A percentile compares a stretch with the other conserved stretches of the same genome.
phyloP scores from a whole-genome alignment of 257 asterid genomes.

The Rhazya stricta region DNA sequence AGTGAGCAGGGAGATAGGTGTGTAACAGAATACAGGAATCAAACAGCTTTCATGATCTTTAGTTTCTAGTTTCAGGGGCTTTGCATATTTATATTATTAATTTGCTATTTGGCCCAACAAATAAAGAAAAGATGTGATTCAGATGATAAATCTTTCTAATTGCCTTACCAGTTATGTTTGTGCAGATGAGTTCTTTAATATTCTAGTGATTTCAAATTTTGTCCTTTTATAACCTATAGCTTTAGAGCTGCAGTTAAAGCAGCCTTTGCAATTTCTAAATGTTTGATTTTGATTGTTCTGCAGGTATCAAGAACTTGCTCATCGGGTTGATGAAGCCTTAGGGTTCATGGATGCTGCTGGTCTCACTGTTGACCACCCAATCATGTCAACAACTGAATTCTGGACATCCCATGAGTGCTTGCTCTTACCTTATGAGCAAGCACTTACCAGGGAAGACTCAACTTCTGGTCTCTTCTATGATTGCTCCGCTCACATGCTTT shows the following conservation, averaged over 20 bases:
- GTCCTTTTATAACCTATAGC: background rate
- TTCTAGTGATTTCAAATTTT: background rate
- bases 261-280: background rate
- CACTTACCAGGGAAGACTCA: conserved; percentile 71
- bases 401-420: conserved; percentile 90
- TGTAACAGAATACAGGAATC: conserved; percentile 6
- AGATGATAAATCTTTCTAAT: background rate
- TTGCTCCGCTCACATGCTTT: conserved; percentile 89
- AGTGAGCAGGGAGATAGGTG: conserved; percentile 92
- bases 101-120: background rate
- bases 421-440: conserved; percentile 73
- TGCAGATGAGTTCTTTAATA: too few species aligned
- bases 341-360: conserved; percentile 92
- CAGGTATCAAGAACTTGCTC: conserved; percentile 82
- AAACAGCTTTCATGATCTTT: background rate
- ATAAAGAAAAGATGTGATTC: background rate
- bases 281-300: conserved; percentile 18
- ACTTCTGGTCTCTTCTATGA: conserved; percentile 75
- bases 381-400: conserved; percentile 72
- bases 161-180: conserved; percentile 4
- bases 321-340: conserved; percentile 81
- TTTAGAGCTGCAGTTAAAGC: background rate
- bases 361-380: conserved; percentile 70
- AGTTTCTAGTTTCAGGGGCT: background rate
- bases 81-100: background rate